Evolutionary conservation across 1,284 basidiomycete genomes (phyloP).

Genomic region (Neolentinus lepideus): DNA sequence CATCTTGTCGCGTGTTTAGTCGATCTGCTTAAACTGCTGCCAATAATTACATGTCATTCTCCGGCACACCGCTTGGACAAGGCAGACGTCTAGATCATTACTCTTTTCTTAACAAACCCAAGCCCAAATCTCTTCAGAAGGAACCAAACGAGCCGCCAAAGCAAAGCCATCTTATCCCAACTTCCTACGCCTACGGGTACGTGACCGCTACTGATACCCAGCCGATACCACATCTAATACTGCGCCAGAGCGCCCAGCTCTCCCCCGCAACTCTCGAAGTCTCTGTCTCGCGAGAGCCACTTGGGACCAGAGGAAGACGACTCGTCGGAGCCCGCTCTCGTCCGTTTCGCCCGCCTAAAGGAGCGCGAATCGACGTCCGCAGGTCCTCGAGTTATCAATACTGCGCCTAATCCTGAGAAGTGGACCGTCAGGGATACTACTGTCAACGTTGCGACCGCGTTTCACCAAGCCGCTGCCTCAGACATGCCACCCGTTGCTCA

Average conservation of each 20-base stretch:
- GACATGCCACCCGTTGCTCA: constrained; percentile 26
- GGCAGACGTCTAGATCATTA: constrained; percentile 76
- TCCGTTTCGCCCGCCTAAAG: constrained; percentile 44
- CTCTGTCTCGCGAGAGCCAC: constrained; percentile 13
- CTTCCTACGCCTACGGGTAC: constrained; percentile 66
- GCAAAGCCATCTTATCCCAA: constrained; percentile 32
- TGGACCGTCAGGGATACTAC: constrained; percentile 74
- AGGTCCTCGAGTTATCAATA: constrained; percentile 25
- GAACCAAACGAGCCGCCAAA: constrained; percentile 25
- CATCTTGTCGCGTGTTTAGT: constrained; percentile 6
- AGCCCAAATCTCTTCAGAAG: constrained; percentile 23
- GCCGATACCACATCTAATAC: constrained; percentile 2
- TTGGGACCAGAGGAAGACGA: constrained; percentile 20
- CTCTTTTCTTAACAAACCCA: constrained; percentile 64
- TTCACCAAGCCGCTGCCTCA: constrained; percentile 57
- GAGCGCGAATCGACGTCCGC: constrained; percentile 38
- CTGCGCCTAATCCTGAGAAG: constrained; percentile 52
- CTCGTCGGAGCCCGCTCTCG: constrained; percentile 37
- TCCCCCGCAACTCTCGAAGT: neutral
- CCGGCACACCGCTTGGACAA: constrained; percentile 73
- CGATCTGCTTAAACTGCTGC: constrained; percentile 3
- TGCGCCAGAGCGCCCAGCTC: neutral
- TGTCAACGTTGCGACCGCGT: constrained; percentile 78
- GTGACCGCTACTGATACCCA: constrained; percentile 15
- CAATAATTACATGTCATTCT: constrained; percentile 69